Evolutionary conservation across 2,329 filamentous ascomycete genomes (phyloP).

Genomic region (Clarireedia monteithiana): DNA sequence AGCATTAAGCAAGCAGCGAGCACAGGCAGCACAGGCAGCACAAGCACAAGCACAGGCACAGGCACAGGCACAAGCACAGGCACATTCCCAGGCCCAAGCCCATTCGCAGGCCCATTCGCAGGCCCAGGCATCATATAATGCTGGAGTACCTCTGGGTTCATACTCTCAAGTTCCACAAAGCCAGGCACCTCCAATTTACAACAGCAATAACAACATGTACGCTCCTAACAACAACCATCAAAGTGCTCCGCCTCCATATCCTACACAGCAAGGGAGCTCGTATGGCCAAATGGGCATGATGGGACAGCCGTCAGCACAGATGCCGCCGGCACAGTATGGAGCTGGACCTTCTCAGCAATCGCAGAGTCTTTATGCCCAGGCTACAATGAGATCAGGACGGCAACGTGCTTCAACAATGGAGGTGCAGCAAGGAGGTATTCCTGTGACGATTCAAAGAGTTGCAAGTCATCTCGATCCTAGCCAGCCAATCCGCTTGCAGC

Average conservation of each 20-base stretch:
- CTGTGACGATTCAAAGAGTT: slow-evolving; percentile 84
- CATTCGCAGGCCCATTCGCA: slow-evolving; percentile 51
- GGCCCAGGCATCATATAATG: slow-evolving; percentile 40
- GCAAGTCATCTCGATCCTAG: slow-evolving; percentile 94
- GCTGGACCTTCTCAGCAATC: slow-evolving; percentile 39
- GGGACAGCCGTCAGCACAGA: slow-evolving; percentile 52
- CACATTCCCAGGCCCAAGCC: slow-evolving; percentile 43
- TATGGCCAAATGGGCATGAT: slow-evolving; percentile 71
- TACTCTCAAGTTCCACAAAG: slow-evolving; percentile 43
- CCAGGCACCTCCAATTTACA: slow-evolving; percentile 67
- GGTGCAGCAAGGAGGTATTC: slow-evolving; percentile 86
- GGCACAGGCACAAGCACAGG: slow-evolving; percentile 45
- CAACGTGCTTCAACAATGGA: slow-evolving; percentile 96
- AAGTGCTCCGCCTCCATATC: slow-evolving; percentile 68
- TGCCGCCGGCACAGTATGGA: slow-evolving; percentile 57
- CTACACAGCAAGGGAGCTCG: slow-evolving; percentile 55
- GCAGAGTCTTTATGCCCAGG: slow-evolving; percentile 67
- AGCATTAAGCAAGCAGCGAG: slow-evolving; percentile 85
- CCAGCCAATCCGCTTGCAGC: slow-evolving; percentile 87
- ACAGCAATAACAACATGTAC: slow-evolving; percentile 70
- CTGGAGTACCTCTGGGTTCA: background rate
- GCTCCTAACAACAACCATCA: slow-evolving; percentile 48
- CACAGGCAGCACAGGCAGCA: slow-evolving; percentile 58
- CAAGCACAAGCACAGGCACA: slow-evolving; percentile 41
- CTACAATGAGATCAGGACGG: slow-evolving; percentile 67